Conservation (phyloP, 176 grass and related monocot species). For the Puya raimondii region DNA sequence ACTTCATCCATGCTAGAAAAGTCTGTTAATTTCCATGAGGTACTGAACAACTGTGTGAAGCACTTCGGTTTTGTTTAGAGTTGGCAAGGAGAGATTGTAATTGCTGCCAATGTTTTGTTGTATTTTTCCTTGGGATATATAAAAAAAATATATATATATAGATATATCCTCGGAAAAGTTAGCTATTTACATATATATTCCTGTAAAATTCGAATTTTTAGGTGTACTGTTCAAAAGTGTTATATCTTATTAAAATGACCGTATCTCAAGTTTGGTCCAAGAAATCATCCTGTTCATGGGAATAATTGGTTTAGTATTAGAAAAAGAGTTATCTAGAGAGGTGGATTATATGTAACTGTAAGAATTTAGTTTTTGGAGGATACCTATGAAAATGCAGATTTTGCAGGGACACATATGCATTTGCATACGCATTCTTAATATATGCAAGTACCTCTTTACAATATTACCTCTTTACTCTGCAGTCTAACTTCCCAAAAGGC, state of each 20-base stretch:
- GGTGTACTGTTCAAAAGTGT: not conserved
- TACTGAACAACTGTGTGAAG: slow-evolving; percentile 18
- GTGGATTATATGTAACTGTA: too few relatives aligned
- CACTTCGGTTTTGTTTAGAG: not conserved
- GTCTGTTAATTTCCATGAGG: slow-evolving; percentile 38
- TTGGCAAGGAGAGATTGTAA: not conserved
- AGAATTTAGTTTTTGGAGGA: too few relatives aligned
- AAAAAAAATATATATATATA: too few relatives aligned
- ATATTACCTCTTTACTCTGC: too few relatives aligned
- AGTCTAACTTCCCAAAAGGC: not conserved
- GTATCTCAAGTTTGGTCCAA: not conserved
- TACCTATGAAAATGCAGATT: too few relatives aligned
- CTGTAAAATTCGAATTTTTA: too few relatives aligned
- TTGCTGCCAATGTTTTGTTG: not conserved
- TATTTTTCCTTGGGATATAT: not conserved
- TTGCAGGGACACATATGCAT: too few relatives aligned
- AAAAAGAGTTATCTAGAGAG: not conserved
- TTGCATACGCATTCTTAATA: too few relatives aligned
- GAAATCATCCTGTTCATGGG: too few relatives aligned
- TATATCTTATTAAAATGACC: too few relatives aligned
- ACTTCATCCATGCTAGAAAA: slow-evolving; percentile 57
- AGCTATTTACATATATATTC: not conserved
- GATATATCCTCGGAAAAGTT: too few relatives aligned
- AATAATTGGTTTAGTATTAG: not conserved
- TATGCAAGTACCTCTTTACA: too few relatives aligned